Evolutionary conservation across 768 basidiomycete species (phyloP), one percentile per base, ranked within the genome.

Genomic region (Lentinula edodes): DNA sequence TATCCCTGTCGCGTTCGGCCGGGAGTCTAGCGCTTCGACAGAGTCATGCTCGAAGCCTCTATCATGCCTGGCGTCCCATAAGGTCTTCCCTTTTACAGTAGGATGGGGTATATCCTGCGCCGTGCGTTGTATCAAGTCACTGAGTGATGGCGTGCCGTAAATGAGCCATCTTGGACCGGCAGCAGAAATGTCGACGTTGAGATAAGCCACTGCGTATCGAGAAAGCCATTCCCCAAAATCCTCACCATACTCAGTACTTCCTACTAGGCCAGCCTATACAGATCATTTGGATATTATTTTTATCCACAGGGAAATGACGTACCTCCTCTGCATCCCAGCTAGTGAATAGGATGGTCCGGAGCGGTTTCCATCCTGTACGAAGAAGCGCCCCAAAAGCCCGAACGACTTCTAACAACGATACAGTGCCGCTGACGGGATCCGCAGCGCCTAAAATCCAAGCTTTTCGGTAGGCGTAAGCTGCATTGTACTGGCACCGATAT

Each of bases 161-260:
- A 76, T 76, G 15, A 67, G 62, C 74, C 84, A 91, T 16, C 77
- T 76, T 34, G 87, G 86, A 15, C 87, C 88, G 6, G 79, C 69
- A 8, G 86, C 85, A 3, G 90, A 85, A 7, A 80, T 78, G 66
- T 92, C 85, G 23, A 94, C 79, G 69, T 97, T 97, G 60, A 97
- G 74, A 69, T 98, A 98, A 12, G 91, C 82, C 15, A 91, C 93
- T 48, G 88, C 90, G 63, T 95, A 83, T 35, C 88, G 76, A 45
- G 83, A 79, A 41, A 98, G 84, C 86, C 90, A 96, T 16, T 83
- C 79, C 0, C 84, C 69, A 68, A 96, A 98, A 70, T 98, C 96
- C 71, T 98, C 96, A 2, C 87, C 93, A 84, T 89, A 96, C 73
- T 98, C 96, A 5, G 92, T 95, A 68, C 88, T 90, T 28, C 95